phyloP scores from a whole-genome alignment of 2,329 filamentous ascomycete genomes.

The Tolypocladium nubicola region DNA sequence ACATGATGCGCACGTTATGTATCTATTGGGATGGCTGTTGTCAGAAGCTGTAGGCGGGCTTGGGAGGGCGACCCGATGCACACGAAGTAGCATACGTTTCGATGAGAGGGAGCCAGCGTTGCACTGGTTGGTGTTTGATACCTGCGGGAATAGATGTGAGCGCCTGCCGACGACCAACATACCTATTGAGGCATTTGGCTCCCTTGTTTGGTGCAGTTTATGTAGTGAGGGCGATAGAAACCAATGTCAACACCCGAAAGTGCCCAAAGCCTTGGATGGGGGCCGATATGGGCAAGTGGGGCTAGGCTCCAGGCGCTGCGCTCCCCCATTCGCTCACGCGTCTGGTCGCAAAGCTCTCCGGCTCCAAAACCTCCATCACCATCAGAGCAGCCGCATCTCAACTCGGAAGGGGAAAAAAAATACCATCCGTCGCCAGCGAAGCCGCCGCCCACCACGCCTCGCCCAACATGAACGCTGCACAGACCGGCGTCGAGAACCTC shows the following conservation, averaged over 20 bases:
- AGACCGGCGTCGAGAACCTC: slow-evolving; percentile 34
- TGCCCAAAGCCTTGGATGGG: background rate
- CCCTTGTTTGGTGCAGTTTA: too few species aligned
- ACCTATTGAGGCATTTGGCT: too few species aligned
- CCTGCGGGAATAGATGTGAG: background rate
- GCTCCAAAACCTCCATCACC: background rate
- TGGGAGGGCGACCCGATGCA: background rate
- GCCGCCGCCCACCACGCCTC: background rate
- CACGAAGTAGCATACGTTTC: background rate
- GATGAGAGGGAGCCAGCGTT: background rate
- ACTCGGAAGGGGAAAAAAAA: background rate
- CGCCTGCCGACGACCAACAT: background rate
- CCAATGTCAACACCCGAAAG: background rate
- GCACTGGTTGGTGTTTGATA: background rate
- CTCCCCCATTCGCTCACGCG: background rate
- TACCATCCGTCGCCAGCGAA: background rate
- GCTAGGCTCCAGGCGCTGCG: background rate
- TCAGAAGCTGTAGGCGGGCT: background rate
- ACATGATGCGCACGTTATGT: background rate
- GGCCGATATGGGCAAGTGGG: background rate
- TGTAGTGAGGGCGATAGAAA: background rate
- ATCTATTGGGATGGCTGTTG: background rate
- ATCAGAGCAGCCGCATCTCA: background rate
- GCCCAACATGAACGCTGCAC: slow-evolving; percentile 23
- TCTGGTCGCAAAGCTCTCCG: background rate